These are phyloP conservation scores for Pueraria montana DNA, from an alignment of 306 rosid species.

Conservation along the genomic window DNA sequence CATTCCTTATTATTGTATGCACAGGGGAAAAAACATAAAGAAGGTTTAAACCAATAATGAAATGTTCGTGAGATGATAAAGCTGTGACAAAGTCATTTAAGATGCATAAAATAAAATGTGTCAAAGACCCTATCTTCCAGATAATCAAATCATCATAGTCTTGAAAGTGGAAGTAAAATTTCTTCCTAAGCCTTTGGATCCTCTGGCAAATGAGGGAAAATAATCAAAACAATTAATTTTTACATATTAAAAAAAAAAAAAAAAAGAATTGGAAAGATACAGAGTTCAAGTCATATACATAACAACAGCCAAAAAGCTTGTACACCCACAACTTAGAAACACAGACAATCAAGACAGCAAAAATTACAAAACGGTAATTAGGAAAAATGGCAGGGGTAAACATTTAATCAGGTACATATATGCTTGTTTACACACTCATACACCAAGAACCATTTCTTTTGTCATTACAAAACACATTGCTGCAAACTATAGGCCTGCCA, in stretches of 20 bases:
- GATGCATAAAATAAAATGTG: constrained; percentile 20
- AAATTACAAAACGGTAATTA: constrained; percentile 33
- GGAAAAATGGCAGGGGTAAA: constrained; percentile 1
- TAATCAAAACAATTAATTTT: constrained; percentile 47
- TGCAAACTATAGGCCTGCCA: neutral
- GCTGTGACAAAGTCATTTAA: constrained; percentile 25
- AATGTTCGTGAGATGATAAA: constrained; percentile 41
- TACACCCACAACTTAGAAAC: constrained; percentile 14
- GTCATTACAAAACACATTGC: neutral
- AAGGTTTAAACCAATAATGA: constrained; percentile 30
- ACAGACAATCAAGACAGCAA: neutral
- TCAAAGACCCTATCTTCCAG: constrained; percentile 77
- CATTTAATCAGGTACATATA: constrained; percentile 17
- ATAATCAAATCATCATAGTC: constrained; percentile 90
- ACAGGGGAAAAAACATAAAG: neutral
- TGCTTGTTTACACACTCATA: neutral
- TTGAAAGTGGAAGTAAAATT: constrained; percentile 94
- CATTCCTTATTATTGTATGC: constrained; percentile 45
- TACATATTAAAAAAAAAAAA: constrained; percentile 25
- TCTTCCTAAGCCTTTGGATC: constrained; percentile 82
- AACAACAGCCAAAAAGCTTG: constrained; percentile 7
- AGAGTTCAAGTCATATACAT: too few species aligned
- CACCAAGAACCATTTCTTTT: neutral
- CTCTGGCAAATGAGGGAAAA: constrained; percentile 64
- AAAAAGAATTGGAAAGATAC: constrained; percentile 29